Base-by-base conservation (phyloP, 345 rosid species). In the Chamaenerion angustifolium region DNA sequence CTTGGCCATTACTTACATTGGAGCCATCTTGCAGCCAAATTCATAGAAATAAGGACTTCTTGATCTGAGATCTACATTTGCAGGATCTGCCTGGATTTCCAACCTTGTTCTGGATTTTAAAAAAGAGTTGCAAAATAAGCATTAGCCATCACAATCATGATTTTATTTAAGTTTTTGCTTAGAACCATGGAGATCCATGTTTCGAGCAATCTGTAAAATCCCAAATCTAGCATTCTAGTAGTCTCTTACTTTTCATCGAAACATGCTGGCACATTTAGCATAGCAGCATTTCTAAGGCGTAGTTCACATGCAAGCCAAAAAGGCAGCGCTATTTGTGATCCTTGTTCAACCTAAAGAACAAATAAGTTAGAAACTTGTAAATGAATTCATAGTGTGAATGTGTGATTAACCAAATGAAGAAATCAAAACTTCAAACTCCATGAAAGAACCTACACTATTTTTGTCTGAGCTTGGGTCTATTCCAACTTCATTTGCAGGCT, bases 71-170 rank as follows among this genome's bases (percentile, higher is more conserved):
- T 90, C 95, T 60, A 81, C 97, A 64, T 75, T 73, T 4, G 83
- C 82, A 44, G 95, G 89, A 64, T 89, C 95, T 12, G 94, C 94
- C 59, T 85, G 95, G 52, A 89, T 73, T 71, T 85, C 97, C 47
- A 78, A 59, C 71, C 84, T 76, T 52, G 88, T 79, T 71, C 92
- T 90, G 74, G 46, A 9, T 41, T 18, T 19, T 48, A 16, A 7
- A 50, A 0, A 14, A n/a, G n/a, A n/a, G n/a, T n/a, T n/a, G n/a
- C n/a, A 35, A 11, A 31, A n/a, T 50, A 40, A n/a, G 42, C 42
- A 50, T n/a, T n/a, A n/a, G n/a, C n/a, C n/a, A n/a, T n/a, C 11
- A 8, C 2, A 12, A 50, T n/a, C 25, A n/a, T 25, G 42, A 50
- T 37, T 16, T 10, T 8, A 16, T 11, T 31, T 42, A 40, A n/a